These are phyloP conservation scores for Sicyos edulis DNA, from an alignment of 306 rosid species.

Conservation along the genomic window DNA sequence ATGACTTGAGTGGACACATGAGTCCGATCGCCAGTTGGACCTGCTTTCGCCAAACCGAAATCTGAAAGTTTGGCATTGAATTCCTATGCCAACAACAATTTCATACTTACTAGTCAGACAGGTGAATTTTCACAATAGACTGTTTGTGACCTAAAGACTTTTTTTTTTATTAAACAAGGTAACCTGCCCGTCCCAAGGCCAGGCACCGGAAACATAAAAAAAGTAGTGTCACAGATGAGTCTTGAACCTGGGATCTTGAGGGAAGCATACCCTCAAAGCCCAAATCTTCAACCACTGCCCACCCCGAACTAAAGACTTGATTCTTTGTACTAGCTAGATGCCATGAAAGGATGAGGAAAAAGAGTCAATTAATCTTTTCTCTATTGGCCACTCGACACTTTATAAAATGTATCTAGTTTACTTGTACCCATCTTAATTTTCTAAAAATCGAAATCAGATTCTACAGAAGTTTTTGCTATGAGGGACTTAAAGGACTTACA, in stretches of 20 bases:
- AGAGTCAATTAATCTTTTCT: background rate
- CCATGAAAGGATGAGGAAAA: background rate
- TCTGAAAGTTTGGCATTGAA: slow-evolving; percentile 72
- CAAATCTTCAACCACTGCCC: too few species aligned
- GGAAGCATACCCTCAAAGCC: too few species aligned
- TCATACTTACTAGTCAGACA: background rate
- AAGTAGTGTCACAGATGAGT: too few species aligned
- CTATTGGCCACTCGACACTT: background rate
- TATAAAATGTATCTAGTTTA: background rate
- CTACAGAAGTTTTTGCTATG: background rate
- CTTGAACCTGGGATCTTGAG: too few species aligned
- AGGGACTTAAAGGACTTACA: slow-evolving; percentile 31
- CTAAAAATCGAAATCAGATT: background rate
- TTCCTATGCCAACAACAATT: slow-evolving; percentile 31
- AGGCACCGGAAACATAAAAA: too few species aligned
- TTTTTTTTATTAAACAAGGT: too few species aligned
- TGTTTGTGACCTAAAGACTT: background rate
- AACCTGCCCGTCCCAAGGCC: too few species aligned
- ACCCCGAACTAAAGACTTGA: too few species aligned
- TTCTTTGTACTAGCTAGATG: background rate
- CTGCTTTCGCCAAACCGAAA: slow-evolving; percentile 75
- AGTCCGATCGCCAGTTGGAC: slow-evolving; percentile 78
- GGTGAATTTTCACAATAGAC: background rate
- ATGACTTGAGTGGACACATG: slow-evolving; percentile 83
- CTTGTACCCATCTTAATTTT: background rate